Conservation (phyloP, 2,329 filamentous ascomycete species). For the Cyphellophora attinorum region DNA sequence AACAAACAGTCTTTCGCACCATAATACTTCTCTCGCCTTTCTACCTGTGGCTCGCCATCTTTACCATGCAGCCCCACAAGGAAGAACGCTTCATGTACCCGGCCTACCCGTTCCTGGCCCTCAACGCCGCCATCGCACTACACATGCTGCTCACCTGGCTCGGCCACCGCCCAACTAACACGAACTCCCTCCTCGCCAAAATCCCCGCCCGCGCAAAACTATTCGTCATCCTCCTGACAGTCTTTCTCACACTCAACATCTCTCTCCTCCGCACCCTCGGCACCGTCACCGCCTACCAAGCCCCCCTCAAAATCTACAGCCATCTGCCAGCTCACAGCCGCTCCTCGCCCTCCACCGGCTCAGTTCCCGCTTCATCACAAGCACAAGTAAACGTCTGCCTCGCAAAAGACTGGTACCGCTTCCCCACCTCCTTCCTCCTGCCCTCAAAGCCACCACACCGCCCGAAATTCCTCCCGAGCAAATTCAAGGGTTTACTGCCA, state of each 20-base stretch:
- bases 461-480: constrained; percentile 82
- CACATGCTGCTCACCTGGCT: constrained; percentile 71
- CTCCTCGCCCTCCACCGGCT: constrained; percentile 42
- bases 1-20: constrained; percentile 63
- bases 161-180: constrained; percentile 59
- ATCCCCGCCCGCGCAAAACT: constrained; percentile 71
- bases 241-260: constrained; percentile 55
- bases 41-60: constrained; percentile 89
- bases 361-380: constrained; percentile 54
- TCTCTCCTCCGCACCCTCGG: constrained; percentile 66
- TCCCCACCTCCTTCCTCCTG: constrained; percentile 85
- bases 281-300: constrained; percentile 70
- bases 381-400: constrained; percentile 81
- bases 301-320: constrained; percentile 59
- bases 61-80: constrained; percentile 88
- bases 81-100: constrained; percentile 99
- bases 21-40: constrained; percentile 74
- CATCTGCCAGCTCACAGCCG: constrained; percentile 24
- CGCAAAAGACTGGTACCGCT: constrained; percentile 97
- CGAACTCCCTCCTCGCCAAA: constrained; percentile 57
- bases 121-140: constrained; percentile 78
- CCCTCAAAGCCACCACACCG: constrained; percentile 72
- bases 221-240: constrained; percentile 22
- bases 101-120: constrained; percentile 76
- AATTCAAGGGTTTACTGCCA: constrained; percentile 79